Evolutionary conservation across 257 asterid species (phyloP).

Genomic region (Avicennia marina): DNA sequence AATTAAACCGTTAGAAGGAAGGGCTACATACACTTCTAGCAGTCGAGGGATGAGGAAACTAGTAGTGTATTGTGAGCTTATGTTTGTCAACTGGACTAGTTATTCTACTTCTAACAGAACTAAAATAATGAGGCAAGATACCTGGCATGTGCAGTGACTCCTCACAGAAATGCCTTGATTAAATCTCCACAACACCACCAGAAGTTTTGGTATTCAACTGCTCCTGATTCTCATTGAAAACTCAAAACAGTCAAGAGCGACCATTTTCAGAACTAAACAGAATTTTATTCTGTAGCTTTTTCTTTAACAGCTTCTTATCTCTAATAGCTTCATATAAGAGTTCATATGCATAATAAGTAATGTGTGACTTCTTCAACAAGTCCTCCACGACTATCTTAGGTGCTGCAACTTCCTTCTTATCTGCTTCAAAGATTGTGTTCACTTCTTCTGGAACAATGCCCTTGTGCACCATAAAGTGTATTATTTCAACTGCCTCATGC

Average conservation of each 20-base stretch:
- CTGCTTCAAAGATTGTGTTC: constrained; percentile 62
- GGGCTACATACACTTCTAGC: too few species aligned
- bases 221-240: constrained; percentile 7
- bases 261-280: constrained; percentile 16
- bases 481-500: constrained; percentile 57
- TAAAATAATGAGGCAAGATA: constrained; percentile 12
- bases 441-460: constrained; percentile 74
- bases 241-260: constrained; percentile 7
- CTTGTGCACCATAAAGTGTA: constrained; percentile 69
- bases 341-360: constrained; percentile 68
- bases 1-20: background rate
- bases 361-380: constrained; percentile 64
- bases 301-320: constrained; percentile 55
- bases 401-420: constrained; percentile 69
- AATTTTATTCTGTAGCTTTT: constrained; percentile 23
- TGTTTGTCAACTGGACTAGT: too few species aligned
- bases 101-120: too few species aligned
- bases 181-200: constrained; percentile 4
- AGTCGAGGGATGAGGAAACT: too few species aligned
- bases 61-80: too few species aligned
- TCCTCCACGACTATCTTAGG: constrained; percentile 87
- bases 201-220: constrained; percentile 12
- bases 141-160: constrained; percentile 23
- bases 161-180: constrained; percentile 2
- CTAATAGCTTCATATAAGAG: constrained; percentile 71